Evolutionary conservation across 1,139 yeast species (phyloP).

Genomic region (Sugiyamaella grinbergsii): DNA sequence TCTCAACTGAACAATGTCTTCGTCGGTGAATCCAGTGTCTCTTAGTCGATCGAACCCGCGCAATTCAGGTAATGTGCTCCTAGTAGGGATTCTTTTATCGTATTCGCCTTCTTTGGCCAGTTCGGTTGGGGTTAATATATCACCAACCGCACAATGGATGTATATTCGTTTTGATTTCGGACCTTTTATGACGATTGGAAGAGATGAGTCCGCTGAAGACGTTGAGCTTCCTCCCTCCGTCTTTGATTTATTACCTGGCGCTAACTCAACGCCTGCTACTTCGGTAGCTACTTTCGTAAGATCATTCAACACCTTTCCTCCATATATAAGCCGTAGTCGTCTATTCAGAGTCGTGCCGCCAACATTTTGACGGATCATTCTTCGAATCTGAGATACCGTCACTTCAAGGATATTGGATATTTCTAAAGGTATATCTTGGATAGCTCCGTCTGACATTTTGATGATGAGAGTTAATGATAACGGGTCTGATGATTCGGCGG

Average conservation of each 20-base stretch:
- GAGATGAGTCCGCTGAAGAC: slow-evolving; percentile 2
- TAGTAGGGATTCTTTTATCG: slow-evolving; percentile 54
- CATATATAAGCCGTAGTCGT: slow-evolving; percentile 69
- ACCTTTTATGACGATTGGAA: slow-evolving; percentile 21
- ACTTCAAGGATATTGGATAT: slow-evolving; percentile 44
- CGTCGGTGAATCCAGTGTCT: slow-evolving; percentile 78
- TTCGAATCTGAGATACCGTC: slow-evolving; percentile 50
- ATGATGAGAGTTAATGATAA: slow-evolving; percentile 45
- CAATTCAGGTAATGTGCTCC: slow-evolving; percentile 66
- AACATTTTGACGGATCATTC: slow-evolving; percentile 43
- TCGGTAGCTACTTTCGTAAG: slow-evolving; percentile 58
- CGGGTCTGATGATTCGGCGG: slow-evolving; percentile 1
- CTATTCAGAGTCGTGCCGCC: slow-evolving; percentile 46
- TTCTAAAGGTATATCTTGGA: slow-evolving; percentile 50
- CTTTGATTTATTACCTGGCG: slow-evolving; percentile 32
- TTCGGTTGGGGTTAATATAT: slow-evolving; percentile 59
- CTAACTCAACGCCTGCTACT: slow-evolving; percentile 37
- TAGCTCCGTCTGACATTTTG: slow-evolving; percentile 53
- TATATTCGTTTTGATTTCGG: slow-evolving; percentile 46
- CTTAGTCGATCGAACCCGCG: slow-evolving; percentile 84
- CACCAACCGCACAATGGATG: slow-evolving; percentile 83
- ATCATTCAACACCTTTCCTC: slow-evolving; percentile 70
- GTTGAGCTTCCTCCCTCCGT: slow-evolving; percentile 12
- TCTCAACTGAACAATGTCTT: slow-evolving; percentile 71
- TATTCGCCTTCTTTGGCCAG: slow-evolving; percentile 62